Conservation (phyloP, 768 basidiomycete genomes). For the Rhizopogon salebrosus region DNA sequence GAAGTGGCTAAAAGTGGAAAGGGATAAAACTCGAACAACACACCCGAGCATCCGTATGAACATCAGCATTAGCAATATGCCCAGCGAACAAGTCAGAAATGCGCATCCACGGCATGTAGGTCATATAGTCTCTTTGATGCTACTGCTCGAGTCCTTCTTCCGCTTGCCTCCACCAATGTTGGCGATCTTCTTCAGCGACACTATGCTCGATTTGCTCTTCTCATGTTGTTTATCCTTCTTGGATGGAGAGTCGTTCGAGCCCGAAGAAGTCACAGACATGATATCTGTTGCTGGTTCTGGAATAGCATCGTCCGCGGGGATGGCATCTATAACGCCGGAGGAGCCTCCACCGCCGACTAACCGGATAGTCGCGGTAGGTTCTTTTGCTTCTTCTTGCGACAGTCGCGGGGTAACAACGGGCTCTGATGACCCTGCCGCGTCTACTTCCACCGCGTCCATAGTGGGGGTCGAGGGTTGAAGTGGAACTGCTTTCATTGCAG, state of each 20-base stretch:
- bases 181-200: conserved; percentile 50
- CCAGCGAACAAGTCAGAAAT: conserved; percentile 14
- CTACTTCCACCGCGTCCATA: conserved; percentile 6
- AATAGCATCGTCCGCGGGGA: conserved; percentile 25
- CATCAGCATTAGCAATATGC: conserved; percentile 14
- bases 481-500: conserved; percentile 24
- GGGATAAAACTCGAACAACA: conserved; percentile 12
- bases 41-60: conserved; percentile 10
- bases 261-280: conserved; percentile 30
- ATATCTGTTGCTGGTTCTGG: conserved; percentile 34
- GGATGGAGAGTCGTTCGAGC: conserved; percentile 18
- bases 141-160: conserved; percentile 53
- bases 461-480: conserved; percentile 28
- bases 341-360: conserved; percentile 54
- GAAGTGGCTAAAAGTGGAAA: conserved; percentile 2
- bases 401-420: conserved; percentile 4
- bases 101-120: conserved; percentile 3
- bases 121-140: conserved; percentile 36
- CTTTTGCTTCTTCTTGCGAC: conserved; percentile 14
- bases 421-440: conserved; percentile 6
- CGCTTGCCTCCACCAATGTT: conserved; percentile 33
- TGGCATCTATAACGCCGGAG: conserved; percentile 20
- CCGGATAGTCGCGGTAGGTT: conserved; percentile 44
- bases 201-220: conserved; percentile 51
- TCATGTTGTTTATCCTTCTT: conserved; percentile 37